Evolutionary conservation across 805 yeast genomes (phyloP).

Genomic region (Starmerella kuoi): DNA sequence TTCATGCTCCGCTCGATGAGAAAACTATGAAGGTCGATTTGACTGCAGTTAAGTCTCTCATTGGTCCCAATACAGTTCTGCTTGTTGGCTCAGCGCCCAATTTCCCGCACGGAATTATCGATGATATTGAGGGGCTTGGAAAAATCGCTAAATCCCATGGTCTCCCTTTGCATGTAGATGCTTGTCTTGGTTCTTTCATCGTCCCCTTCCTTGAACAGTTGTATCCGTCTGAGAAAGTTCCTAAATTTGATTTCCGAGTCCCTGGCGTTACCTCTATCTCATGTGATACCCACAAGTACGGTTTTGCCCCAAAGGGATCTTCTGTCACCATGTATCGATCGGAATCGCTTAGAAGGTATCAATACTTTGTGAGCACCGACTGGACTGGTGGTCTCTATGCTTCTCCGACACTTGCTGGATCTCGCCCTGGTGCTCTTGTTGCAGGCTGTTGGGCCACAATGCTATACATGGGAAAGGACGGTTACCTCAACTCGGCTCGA

Average conservation of each 20-base stretch:
- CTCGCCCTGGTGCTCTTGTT: conserved; percentile 91
- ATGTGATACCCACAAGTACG: conserved; percentile 99
- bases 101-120: conserved; percentile 92
- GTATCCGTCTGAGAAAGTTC: conserved; percentile 24
- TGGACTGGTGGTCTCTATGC: conserved; percentile 97
- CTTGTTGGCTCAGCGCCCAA: conserved; percentile 93
- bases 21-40: conserved; percentile 56
- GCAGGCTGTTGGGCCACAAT: conserved; percentile 98
- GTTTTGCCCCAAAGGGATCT: conserved; percentile 96
- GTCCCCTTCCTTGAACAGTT: conserved; percentile 66
- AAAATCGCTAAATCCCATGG: conserved; percentile 47
- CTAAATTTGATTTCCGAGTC: conserved; percentile 70
- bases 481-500: conserved; percentile 55
- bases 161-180: conserved; percentile 91
- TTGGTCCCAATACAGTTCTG: conserved; percentile 69
- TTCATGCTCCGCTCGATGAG: conserved; percentile 66
- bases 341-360: conserved; percentile 54
- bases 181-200: conserved; percentile 87
- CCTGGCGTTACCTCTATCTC: conserved; percentile 92
- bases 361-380: conserved; percentile 68
- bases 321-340: conserved; percentile 82
- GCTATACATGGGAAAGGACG: conserved; percentile 69
- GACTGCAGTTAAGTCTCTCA: conserved; percentile 45
- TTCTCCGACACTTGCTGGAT: conserved; percentile 91
- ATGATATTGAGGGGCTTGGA: conserved; percentile 67